Base-by-base conservation (phyloP, 345 rosid genomes). In the Hevea brasiliensis region DNA sequence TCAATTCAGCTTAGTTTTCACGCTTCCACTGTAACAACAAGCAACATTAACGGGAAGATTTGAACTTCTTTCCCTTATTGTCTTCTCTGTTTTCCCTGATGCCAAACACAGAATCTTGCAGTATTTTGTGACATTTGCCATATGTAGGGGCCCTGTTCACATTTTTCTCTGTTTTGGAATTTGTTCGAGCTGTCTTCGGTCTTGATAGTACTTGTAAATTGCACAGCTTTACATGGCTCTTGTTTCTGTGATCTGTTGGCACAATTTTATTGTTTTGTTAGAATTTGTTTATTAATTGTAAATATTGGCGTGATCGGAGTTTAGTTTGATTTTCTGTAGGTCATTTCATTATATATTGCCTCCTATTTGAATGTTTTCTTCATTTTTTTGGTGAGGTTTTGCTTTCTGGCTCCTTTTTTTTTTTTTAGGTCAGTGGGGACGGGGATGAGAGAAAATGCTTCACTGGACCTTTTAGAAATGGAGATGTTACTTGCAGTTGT, bases 151-250 rank as follows among this genome's bases (percentile, higher is more conserved):
- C 35, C 5, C 15, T 61, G 42, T 26, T 58, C 18, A 26, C 18
- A 6, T 58, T 58, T 56, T 56, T 20, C 41, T 8, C 18, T 42
- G 45, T 50, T 68, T 72, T 50, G 24, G 63, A 67, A n/a, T 57
- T 8, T 44, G 53, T 45, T 63, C 6, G 21, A 67, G 62, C 55
- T 58, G 23, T 9, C 66, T 21, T 66, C 57, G 69, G 48, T 82
- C 74, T 69, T 58, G 68, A 65, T 18, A 65, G 44, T 8, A 27
- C 18, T 41, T 32, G 8, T 56, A 61, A 12, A 35, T 69, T 73
- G 47, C 13, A 1, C 41, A 41, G 32, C 8, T 10, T 35, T 54
- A 55, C 37, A 15, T 15, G 32, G 41, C 21, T 47, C 3, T 44
- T 45, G 13, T 48, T 68, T 26, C 35, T n/a, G 11, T 0, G 56